Evolutionary conservation across 768 basidiomycete genomes (phyloP).

Genomic region (Tulasnella sp.): DNA sequence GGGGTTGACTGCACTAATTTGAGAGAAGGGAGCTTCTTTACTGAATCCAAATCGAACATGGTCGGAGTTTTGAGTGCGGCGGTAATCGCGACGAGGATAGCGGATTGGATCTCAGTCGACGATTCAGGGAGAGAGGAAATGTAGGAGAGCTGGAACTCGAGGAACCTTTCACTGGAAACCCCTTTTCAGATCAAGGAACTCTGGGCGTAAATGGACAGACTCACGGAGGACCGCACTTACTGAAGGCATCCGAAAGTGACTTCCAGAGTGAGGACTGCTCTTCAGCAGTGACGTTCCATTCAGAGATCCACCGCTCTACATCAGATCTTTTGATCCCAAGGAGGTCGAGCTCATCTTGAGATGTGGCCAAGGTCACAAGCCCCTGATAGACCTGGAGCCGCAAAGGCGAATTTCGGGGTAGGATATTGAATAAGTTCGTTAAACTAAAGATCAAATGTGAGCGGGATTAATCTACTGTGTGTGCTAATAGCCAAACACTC

Average conservation of each 20-base stretch:
- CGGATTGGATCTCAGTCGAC: constrained; percentile 50
- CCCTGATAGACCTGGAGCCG: constrained; percentile 60
- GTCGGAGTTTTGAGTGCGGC: constrained; percentile 61
- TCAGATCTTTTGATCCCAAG: constrained; percentile 57
- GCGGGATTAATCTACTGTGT: background rate
- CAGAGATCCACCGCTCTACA: constrained; percentile 72
- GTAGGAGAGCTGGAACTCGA: constrained; percentile 61
- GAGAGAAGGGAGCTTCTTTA: constrained; percentile 73
- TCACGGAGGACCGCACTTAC: constrained; percentile 57
- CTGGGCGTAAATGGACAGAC: constrained; percentile 35
- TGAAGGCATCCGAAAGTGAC: constrained; percentile 55
- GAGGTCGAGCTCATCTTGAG: constrained; percentile 58
- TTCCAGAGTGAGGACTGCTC: constrained; percentile 67
- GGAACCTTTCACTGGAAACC: constrained; percentile 51
- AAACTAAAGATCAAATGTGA: constrained; percentile 46
- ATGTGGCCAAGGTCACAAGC: constrained; percentile 57
- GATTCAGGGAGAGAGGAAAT: constrained; percentile 57
- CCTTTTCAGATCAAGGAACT: constrained; percentile 6
- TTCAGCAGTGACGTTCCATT: constrained; percentile 64
- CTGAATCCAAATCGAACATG: constrained; percentile 74
- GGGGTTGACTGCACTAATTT: constrained; percentile 63
- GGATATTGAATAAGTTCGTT: constrained; percentile 76
- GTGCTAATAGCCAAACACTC: constrained; percentile 37
- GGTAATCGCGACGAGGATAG: constrained; percentile 59
- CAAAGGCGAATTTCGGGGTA: constrained; percentile 61